Evolutionary conservation across 140 eudicot genomes (phyloP).

Genomic region (Bidens hawaiensis): DNA sequence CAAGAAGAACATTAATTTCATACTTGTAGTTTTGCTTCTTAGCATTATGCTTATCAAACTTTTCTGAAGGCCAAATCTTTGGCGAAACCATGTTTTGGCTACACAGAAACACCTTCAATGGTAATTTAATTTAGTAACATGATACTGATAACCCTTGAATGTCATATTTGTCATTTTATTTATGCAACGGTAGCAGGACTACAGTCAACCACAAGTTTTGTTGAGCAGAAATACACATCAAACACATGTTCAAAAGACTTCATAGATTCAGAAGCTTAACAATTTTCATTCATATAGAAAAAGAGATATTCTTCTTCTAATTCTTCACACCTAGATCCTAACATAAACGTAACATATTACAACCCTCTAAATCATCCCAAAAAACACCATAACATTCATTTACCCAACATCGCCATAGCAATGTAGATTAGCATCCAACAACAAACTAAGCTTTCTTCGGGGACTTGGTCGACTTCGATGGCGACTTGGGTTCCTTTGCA

Average conservation of each 20-base stretch:
- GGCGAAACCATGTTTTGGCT: no score
- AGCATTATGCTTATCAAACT: no score
- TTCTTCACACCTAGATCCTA: constrained; percentile 27
- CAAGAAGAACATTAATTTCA: neutral
- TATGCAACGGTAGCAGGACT: no score
- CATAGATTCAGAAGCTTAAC: constrained; percentile 3
- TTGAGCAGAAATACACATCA: neutral
- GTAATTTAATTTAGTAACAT: no score
- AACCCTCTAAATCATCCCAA: constrained; percentile 4
- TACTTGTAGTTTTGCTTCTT: no score
- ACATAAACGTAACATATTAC: neutral
- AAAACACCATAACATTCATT: neutral
- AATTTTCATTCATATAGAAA: constrained; percentile 15
- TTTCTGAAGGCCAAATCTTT: no score
- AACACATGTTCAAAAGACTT: neutral
- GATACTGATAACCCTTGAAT: no score
- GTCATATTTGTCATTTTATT: no score
- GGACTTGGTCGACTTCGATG: constrained; percentile 22
- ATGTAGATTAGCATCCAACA: no score
- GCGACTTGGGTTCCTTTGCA: constrained; percentile 31
- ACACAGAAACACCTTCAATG: no score
- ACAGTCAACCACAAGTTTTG: no score
- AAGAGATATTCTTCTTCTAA: constrained; percentile 18
- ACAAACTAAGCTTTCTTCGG: constrained; percentile 35
- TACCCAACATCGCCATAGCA: constrained; percentile 7